Conservation (phyloP, 805 yeast genomes). For the Pichia paraexigua region DNA sequence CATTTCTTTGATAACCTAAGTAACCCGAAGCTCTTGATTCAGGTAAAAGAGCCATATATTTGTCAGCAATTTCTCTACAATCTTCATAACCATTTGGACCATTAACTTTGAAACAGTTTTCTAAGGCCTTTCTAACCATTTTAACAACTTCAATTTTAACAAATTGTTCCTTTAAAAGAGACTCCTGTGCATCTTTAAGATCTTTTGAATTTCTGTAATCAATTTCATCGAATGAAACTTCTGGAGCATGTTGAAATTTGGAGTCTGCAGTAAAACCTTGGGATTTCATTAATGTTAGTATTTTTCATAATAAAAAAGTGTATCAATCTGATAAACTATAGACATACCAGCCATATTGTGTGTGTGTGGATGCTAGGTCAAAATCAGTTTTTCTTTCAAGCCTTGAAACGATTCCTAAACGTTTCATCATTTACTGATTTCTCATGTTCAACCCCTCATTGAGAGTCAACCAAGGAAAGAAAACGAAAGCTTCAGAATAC, state of each 20-base stretch:
- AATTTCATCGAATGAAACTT: conserved; percentile 77
- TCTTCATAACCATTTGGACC: conserved; percentile 69
- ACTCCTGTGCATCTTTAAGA: conserved; percentile 65
- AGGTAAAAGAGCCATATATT: conserved; percentile 71
- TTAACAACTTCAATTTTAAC: conserved; percentile 60
- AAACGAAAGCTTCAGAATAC: not conserved
- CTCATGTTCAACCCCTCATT: not conserved
- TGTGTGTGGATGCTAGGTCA: not conserved
- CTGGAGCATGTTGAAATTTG: conserved; percentile 40
- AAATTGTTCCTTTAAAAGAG: conserved; percentile 75
- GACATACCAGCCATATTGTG: conserved; percentile 6
- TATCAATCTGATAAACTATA: not conserved
- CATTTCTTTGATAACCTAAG: conserved; percentile 83
- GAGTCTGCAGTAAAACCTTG: conserved; percentile 3
- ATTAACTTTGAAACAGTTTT: conserved; percentile 53
- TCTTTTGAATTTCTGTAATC: conserved; percentile 60
- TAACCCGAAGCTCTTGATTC: conserved; percentile 61
- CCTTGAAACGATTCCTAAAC: not conserved
- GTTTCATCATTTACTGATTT: not conserved
- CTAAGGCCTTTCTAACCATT: conserved; percentile 65
- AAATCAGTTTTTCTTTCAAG: not conserved
- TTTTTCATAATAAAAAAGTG: not conserved
- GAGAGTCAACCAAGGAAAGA: not conserved
- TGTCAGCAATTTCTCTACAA: conserved; percentile 71
- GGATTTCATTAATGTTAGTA: not conserved